phyloP scores from a whole-genome alignment of 305 asterid genomes.

The Solanum hybrid region DNA sequence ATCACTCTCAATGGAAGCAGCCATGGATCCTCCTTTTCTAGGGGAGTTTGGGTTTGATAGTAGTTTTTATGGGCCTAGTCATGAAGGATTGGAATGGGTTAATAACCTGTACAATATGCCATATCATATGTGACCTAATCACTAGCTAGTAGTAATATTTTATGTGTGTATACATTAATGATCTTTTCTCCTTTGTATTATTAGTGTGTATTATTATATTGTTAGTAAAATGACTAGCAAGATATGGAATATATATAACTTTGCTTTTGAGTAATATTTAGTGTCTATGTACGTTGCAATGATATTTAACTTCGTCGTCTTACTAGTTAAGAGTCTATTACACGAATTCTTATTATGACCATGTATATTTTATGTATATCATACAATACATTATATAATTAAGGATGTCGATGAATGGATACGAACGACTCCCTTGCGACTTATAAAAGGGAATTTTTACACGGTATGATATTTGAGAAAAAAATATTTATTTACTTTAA shows the following conservation, averaged over 20 bases:
- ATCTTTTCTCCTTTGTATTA: background rate
- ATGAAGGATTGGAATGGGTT: conserved; percentile 32
- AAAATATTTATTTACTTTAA: background rate
- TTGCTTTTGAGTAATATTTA: background rate
- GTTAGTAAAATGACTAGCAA: background rate
- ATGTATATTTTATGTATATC: background rate
- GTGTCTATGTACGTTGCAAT: background rate
- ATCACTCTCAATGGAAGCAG: conserved; percentile 44
- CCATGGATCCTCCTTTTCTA: conserved; percentile 34
- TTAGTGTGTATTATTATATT: background rate
- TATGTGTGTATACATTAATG: background rate
- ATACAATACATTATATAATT: too few relatives aligned
- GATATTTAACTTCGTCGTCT: background rate
- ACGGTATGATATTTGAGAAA: background rate
- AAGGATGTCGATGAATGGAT: background rate
- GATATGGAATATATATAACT: background rate
- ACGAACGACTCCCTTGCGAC: background rate
- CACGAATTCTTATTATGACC: background rate
- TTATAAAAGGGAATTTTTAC: background rate
- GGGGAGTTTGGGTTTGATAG: conserved; percentile 55
- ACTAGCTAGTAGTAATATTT: background rate
- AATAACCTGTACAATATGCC: conserved; percentile 17
- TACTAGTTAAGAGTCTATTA: background rate
- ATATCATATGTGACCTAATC: background rate
- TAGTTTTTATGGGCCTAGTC: conserved; percentile 24